Evolutionary conservation across 352 stramenopile genomes (phyloP).

Genomic region (Globisporangium parvum): DNA sequence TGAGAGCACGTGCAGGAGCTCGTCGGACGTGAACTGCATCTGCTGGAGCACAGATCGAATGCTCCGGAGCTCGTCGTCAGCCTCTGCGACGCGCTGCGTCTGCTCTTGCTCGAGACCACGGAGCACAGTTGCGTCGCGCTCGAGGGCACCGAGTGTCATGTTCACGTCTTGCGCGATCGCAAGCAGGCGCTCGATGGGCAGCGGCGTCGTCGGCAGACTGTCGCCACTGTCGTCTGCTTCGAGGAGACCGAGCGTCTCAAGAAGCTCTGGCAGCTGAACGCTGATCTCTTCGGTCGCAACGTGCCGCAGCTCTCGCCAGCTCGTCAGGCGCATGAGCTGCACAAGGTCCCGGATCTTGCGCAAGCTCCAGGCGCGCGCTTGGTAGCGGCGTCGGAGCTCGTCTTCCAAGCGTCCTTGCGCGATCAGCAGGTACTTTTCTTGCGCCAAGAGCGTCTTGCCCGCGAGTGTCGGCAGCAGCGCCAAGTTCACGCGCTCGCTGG

Average conservation of each 20-base stretch:
- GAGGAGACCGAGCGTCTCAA: slow-evolving; percentile 12
- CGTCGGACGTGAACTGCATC: slow-evolving; percentile 36
- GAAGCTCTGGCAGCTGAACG: slow-evolving; percentile 12
- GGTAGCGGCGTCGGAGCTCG: slow-evolving; percentile 38
- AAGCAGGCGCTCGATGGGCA: slow-evolving; percentile 8
- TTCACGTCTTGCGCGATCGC: slow-evolving; percentile 7
- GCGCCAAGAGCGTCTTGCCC: slow-evolving; percentile 43
- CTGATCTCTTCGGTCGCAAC: slow-evolving; percentile 20
- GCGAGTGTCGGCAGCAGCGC: slow-evolving; percentile 21
- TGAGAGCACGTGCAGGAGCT: slow-evolving; percentile 34
- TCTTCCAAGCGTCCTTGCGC: slow-evolving; percentile 25
- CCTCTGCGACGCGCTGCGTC: slow-evolving; percentile 40
- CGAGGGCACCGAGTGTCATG: slow-evolving; percentile 20
- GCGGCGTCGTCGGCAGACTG: slow-evolving; percentile 5
- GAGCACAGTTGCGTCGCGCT: slow-evolving; percentile 36
- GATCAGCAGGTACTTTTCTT: slow-evolving; percentile 40
- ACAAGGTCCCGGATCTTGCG: slow-evolving; percentile 34
- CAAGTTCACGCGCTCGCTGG: slow-evolving; percentile 34
- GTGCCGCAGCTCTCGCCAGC: slow-evolving; percentile 37
- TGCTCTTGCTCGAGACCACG: slow-evolving; percentile 57
- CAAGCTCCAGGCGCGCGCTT: slow-evolving; percentile 24
- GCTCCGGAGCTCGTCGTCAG: slow-evolving; percentile 35
- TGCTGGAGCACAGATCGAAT: slow-evolving; percentile 38
- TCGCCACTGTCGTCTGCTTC: slow-evolving; percentile 22
- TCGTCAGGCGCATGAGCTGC: slow-evolving; percentile 28